Evolutionary conservation across 306 rosid species (phyloP).

Genomic region (Canavalia ensiformis): DNA sequence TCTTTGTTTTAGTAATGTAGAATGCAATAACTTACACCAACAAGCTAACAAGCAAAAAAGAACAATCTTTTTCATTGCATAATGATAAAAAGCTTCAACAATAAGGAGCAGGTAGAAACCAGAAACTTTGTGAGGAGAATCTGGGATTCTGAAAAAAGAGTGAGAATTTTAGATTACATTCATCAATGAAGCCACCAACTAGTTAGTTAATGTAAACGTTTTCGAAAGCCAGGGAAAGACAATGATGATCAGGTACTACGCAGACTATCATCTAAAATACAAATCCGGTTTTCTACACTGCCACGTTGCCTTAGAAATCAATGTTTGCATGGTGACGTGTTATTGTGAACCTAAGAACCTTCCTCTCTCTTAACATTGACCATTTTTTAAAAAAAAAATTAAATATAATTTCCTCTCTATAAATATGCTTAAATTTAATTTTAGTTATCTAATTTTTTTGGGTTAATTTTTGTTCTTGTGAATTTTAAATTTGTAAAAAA

Average conservation of each 20-base stretch:
- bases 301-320: background rate
- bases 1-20: background rate
- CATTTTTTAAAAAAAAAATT: background rate
- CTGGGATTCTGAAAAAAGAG: slow-evolving; percentile 51
- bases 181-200: slow-evolving; percentile 42
- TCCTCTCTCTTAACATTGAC: background rate
- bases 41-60: slow-evolving; percentile 37
- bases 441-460: too few species aligned
- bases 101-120: slow-evolving; percentile 43
- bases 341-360: background rate
- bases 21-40: slow-evolving; percentile 1
- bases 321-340: background rate
- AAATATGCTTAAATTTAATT: too few species aligned
- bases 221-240: background rate
- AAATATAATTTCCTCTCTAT: background rate
- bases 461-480: too few species aligned
- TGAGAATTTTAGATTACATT: slow-evolving; percentile 38
- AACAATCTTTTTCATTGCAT: slow-evolving; percentile 14
- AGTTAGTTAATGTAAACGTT: slow-evolving; percentile 1
- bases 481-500: too few species aligned
- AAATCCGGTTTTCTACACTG: slow-evolving; percentile 27
- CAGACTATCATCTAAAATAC: slow-evolving; percentile 37
- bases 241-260: slow-evolving; percentile 33
- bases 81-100: background rate
- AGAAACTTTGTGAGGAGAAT: slow-evolving; percentile 39